These are phyloP conservation scores for Apiospora hydei DNA, from an alignment of 2,329 filamentous ascomycete genomes.

Conservation along the genomic window DNA sequence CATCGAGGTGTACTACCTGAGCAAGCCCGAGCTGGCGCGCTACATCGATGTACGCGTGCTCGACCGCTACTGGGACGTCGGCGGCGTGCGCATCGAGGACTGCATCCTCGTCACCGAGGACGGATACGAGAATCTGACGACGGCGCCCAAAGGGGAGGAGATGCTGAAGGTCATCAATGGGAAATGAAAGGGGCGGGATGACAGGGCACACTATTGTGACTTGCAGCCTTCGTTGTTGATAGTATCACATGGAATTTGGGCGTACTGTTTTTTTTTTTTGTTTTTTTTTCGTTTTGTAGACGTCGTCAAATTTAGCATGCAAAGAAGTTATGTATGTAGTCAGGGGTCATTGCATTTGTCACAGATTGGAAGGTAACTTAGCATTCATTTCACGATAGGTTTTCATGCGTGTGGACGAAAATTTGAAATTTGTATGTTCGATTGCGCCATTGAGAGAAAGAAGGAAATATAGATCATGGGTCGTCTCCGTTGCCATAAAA, in stretches of 20 bases:
- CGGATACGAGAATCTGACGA: conserved; percentile 85
- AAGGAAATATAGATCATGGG: conserved; percentile 13
- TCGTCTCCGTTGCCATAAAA: not conserved
- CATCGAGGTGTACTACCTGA: conserved; percentile 72
- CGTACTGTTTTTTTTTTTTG: not conserved
- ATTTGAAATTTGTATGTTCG: not conserved
- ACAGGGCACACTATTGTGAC: not conserved
- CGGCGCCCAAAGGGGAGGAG: conserved; percentile 78
- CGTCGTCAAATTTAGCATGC: not conserved
- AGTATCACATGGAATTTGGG: too few species aligned
- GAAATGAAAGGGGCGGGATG: not conserved
- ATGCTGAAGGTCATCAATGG: conserved; percentile 62
- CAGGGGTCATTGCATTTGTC: not conserved
- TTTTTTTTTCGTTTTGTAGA: not conserved
- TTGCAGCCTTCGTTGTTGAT: not conserved
- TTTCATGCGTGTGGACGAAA: too few species aligned
- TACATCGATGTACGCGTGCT: conserved; percentile 73
- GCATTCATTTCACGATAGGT: not conserved
- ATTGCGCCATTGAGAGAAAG: not conserved
- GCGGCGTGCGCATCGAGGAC: conserved; percentile 93
- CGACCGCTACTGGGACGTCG: conserved; percentile 76
- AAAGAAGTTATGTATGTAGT: not conserved
- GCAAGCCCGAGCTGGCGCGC: conserved; percentile 61
- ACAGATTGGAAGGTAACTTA: not conserved
- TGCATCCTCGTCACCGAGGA: conserved; percentile 81